Evolutionary conservation across 495 filamentous ascomycete species (phyloP), one percentile per base, ranked within the genome.

Genomic region (Annulohypoxylon moriforme): DNA sequence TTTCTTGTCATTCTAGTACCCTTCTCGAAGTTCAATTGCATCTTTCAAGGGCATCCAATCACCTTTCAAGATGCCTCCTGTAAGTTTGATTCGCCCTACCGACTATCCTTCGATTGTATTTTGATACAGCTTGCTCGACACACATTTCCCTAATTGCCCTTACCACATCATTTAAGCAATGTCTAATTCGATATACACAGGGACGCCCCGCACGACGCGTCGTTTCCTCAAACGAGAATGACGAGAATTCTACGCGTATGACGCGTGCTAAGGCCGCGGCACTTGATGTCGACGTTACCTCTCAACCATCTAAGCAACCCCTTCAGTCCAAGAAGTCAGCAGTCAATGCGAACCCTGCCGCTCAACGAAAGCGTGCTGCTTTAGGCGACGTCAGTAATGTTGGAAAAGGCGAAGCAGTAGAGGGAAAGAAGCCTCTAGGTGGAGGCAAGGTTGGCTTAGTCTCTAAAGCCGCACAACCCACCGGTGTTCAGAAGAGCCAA

Each of bases 331-430:
- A 97, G 85, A 94, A 92, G 79, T 83, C 89, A 2, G 78, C 84
- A 11, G 78, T 87, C 61, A 88, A 89, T 47, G 82, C 80, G 52
- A 84, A 83, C 25, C 83, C 86, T 72, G 75, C 83, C 46, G 80
- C 81, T 27, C 84, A 82, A 68, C 85, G 90, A 76, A 90, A 89
- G 78, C 92, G 93, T 74, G 84, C 90, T 74, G 93, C 92, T 31
- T 87, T 99, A 18, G 94, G 93, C 25, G 95, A 99, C 85, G 90
- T 97, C 67, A 98, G 94, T 87, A 99, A 99, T 84, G 92, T 97
- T 57, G 87, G 88, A 63, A 97, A 97, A 81, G 83, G 80, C 22
- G 93, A 94, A 13, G 81, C 68, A 40, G 83, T 77, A 4, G 92
- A 93, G 24, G 87, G 82, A 29, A 95, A 97, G 87, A 97, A 96